A percentile compares a stretch with the other conserved stretches of the same genome.
These are phyloP conservation scores for Colletotrichum sp. DNA, from an alignment of 2,329 filamentous ascomycete species.

Conservation along the genomic window DNA sequence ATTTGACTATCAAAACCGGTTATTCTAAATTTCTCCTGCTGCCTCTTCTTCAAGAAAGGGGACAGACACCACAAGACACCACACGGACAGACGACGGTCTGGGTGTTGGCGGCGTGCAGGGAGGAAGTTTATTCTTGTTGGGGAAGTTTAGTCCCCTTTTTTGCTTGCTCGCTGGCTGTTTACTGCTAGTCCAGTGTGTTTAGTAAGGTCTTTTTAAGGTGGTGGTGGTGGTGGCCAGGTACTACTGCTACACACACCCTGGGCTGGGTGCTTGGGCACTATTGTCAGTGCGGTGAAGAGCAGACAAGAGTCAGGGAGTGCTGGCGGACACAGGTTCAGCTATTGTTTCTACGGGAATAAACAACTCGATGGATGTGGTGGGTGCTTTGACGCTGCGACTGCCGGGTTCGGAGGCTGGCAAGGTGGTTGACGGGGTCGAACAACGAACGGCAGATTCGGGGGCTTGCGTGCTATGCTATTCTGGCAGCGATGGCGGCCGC, in stretches of 20 bases:
- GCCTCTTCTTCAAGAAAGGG: neutral
- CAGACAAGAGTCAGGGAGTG: neutral
- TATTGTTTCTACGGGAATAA: neutral
- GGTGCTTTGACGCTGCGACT: neutral
- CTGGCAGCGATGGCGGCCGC: neutral
- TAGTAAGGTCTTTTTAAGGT: neutral
- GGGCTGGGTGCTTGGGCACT: neutral
- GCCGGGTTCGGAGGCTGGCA: conserved; percentile 5
- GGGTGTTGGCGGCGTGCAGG: neutral
- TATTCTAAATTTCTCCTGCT: neutral
- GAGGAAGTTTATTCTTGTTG: conserved; percentile 17
- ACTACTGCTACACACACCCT: neutral
- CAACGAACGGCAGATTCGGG: neutral
- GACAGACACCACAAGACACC: neutral
- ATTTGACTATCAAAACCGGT: neutral
- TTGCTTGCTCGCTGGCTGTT: neutral
- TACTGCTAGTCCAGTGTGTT: neutral
- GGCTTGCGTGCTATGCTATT: neutral
- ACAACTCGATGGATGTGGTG: neutral
- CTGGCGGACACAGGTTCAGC: neutral
- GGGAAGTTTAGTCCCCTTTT: neutral
- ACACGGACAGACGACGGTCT: neutral
- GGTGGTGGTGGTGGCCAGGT: neutral
- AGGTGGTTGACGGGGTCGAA: neutral
- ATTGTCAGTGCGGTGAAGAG: neutral